phyloP scores from a whole-genome alignment of 2,329 filamentous ascomycete species.

The Blastomyces percursus region DNA sequence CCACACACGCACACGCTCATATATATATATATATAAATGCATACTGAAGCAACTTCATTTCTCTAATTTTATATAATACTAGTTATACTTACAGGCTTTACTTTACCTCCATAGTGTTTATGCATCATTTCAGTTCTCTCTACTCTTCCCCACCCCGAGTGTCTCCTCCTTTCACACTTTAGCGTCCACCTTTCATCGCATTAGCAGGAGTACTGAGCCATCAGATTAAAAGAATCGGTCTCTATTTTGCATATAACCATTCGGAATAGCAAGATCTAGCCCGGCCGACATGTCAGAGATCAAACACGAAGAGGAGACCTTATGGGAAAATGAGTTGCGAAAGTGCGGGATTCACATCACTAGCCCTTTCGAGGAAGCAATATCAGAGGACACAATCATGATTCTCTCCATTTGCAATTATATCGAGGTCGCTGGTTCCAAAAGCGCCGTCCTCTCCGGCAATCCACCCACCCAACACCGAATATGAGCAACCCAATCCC shows the following conservation, averaged over 20 bases:
- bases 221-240: not conserved
- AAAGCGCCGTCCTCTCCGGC: not conserved
- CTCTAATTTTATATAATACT: not conserved
- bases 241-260: too few species aligned
- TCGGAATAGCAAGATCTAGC: not conserved
- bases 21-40: not conserved
- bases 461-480: conserved; percentile 3
- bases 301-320: not conserved
- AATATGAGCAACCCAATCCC: conserved; percentile 10
- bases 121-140: not conserved
- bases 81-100: not conserved
- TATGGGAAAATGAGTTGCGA: not conserved
- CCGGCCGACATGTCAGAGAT: not conserved
- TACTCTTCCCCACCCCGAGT: not conserved
- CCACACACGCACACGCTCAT: not conserved
- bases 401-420: conserved; percentile 1
- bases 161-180: not conserved
- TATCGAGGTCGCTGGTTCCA: conserved; percentile 2
- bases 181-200: not conserved
- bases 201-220: too few species aligned
- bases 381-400: conserved; percentile 1
- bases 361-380: not conserved
- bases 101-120: not conserved
- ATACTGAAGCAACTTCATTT: not conserved
- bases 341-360: not conserved